Evolutionary conservation across 2,329 filamentous ascomycete species (phyloP), one percentile per base, ranked within the genome.

Genomic region (Aspergillus costaricaensis): DNA sequence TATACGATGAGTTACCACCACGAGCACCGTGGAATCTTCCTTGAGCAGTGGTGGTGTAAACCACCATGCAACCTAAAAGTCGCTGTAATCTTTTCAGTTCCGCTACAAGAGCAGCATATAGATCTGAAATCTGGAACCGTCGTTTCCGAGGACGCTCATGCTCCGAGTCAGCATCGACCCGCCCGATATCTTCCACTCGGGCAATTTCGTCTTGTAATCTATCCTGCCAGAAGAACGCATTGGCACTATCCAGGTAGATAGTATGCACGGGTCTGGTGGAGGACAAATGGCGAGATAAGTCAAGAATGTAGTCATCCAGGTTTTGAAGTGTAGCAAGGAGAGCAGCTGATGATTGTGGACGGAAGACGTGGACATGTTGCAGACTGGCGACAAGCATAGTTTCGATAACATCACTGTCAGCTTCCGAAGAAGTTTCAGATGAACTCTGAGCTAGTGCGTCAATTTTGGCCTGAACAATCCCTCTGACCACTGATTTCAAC

Each of bases 311-410:
- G 0, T 64, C 47, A 15, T 80, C 77, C 0, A 88, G 69, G 0
- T 67, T 63, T 2, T 72, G 62, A 1, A 88, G 68, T 0, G 83
- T 85, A 6, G 80, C 70, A 2, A 86, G 72, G 0, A 87, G 72
- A 2, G 81, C 77, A 2, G 73, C 50, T 23, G 83, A 83, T 1
- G 82, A 83, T 48, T 82, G 77, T 0, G 85, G 85, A 2, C 76
- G 80, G 73, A 87, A 84, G 62, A 88, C 76, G 69, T 88, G 86
- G 39, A 88, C 71, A 66, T 88, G 85, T 27, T 74, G 67, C 0
- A 89, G 74, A 4, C 78, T 73, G 21, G 65, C 65, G n/a, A 65
- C 61, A 14, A 85, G 59, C 1, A 79, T 63, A 9, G 63, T 55
- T 30, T 69, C 67, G 2, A 63, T 44, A 15, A 70, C 61, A 6